Evolutionary conservation across 1,139 yeast genomes (phyloP).

Genomic region (Blastobotrys apis): DNA sequence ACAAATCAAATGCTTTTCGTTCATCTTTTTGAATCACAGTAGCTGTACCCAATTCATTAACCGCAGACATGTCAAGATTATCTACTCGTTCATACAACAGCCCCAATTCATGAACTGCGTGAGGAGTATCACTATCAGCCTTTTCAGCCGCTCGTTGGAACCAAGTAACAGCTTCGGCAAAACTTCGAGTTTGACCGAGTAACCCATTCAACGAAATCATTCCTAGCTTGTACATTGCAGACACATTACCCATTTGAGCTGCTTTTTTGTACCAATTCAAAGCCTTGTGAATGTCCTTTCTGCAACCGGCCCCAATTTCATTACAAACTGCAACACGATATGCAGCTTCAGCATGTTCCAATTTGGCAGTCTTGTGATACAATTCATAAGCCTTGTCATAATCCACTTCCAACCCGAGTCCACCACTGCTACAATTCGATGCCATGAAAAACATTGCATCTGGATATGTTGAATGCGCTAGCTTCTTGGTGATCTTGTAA

Average conservation of each 20-base stretch:
- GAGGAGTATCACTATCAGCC: constrained; percentile 46
- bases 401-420: constrained; percentile 50
- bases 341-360: constrained; percentile 53
- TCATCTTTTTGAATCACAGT: constrained; percentile 40
- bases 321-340: constrained; percentile 65
- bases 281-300: constrained; percentile 44
- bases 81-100: constrained; percentile 62
- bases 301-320: constrained; percentile 61
- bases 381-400: constrained; percentile 56
- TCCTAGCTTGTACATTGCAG: constrained; percentile 68
- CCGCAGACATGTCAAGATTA: constrained; percentile 39
- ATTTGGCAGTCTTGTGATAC: constrained; percentile 54
- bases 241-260: constrained; percentile 52
- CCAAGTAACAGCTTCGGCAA: constrained; percentile 52
- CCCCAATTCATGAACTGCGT: constrained; percentile 63
- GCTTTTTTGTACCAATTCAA: constrained; percentile 52
- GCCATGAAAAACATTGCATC: constrained; percentile 56
- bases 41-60: constrained; percentile 20
- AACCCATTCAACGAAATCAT: constrained; percentile 55
- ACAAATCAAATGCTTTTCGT: constrained; percentile 61
- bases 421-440: constrained; percentile 55
- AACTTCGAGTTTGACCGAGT: constrained; percentile 41
- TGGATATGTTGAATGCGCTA: constrained; percentile 42
- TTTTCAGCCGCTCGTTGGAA: constrained; percentile 49
- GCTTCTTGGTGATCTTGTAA: constrained; percentile 51